These are phyloP conservation scores for Cystobasidiaceae sp. DNA, from an alignment of 1,284 basidiomycete species.

Conservation along the genomic window DNA sequence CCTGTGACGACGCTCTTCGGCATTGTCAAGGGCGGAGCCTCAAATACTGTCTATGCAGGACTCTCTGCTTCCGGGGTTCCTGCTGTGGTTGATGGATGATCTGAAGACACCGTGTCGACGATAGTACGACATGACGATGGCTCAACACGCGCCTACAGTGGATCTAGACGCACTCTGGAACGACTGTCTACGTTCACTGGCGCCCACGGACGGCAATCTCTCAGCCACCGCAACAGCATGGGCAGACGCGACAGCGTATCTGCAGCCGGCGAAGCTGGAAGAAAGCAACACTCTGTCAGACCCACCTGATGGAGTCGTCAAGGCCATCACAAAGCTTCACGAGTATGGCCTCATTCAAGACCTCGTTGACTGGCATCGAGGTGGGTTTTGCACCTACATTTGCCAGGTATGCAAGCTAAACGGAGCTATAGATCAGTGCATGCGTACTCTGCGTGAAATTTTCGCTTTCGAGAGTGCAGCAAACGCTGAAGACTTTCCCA, in stretches of 20 bases:
- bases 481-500: background rate
- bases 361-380: constrained; percentile 59
- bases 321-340: constrained; percentile 17
- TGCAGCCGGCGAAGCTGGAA: constrained; percentile 24
- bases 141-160: too few species aligned
- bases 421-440: too few species aligned
- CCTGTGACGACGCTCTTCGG: too few species aligned
- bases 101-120: too few species aligned
- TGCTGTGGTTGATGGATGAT: too few species aligned
- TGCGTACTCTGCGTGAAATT: background rate
- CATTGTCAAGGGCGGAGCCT: too few species aligned
- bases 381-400: too few species aligned
- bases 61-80: too few species aligned
- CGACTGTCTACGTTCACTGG: background rate
- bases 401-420: too few species aligned
- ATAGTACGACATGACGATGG: too few species aligned
- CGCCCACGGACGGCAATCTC: background rate
- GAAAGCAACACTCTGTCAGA: constrained; percentile 1
- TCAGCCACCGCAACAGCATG: constrained; percentile 25
- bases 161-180: constrained; percentile 14
- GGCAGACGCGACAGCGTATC: constrained; percentile 21
- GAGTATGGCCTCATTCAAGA: constrained; percentile 49
- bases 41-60: too few species aligned
- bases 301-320: background rate
- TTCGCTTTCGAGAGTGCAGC: background rate